Conservation (phyloP, 257 asterid species). For the Solanum lycopersicoides region DNA sequence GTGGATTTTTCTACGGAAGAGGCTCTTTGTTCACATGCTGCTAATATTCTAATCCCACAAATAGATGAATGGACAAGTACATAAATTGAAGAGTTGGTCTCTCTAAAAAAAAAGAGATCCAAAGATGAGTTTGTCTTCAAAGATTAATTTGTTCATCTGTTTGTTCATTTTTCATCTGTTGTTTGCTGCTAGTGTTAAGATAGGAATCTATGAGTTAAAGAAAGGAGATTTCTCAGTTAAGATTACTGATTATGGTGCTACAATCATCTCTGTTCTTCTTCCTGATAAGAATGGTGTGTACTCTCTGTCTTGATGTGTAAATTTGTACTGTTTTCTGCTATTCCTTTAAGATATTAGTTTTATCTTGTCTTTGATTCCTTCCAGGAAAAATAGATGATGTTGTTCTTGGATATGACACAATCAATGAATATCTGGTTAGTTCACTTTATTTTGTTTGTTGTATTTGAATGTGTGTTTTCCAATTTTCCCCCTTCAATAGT, state of each 20-base stretch:
- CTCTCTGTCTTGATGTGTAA: neutral
- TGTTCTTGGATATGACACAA: conserved; percentile 78
- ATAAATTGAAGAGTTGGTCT: neutral
- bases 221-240: conserved; percentile 48
- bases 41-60: neutral
- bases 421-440: conserved; percentile 44
- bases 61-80: neutral
- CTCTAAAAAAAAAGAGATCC: neutral
- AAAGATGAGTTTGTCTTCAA: conserved; percentile 6
- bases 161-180: conserved; percentile 8
- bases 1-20: neutral
- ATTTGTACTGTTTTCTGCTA: neutral
- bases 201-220: conserved; percentile 8
- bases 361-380: neutral
- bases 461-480: neutral
- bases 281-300: conserved; percentile 69
- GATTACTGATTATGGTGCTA: conserved; percentile 74
- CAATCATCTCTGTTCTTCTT: conserved; percentile 57
- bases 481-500: neutral
- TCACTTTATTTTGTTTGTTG: neutral
- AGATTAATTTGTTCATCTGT: conserved; percentile 6
- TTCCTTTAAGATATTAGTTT: neutral
- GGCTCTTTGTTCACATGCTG: neutral
- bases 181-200: neutral
- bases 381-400: conserved; percentile 58